Base-by-base conservation (phyloP, 805 yeast genomes). In the Kurtzmaniella fragi region DNA sequence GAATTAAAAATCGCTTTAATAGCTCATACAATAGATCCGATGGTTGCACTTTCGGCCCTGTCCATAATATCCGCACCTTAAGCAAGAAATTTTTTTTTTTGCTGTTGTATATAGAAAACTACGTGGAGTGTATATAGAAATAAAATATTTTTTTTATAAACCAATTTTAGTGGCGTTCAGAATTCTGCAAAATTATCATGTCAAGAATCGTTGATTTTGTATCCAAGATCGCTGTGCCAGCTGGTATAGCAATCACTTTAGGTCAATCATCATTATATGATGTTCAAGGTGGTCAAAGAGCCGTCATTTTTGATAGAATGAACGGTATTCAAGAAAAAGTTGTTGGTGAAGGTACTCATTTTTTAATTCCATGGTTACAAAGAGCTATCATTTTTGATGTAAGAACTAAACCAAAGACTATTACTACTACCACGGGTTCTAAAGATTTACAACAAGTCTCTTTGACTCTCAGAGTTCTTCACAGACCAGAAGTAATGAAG, bases 391-490 rank as follows among this genome's bases (percentile, higher is more conserved):
- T 88, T 13, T 93, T 77, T 61, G 99, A 93, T 61, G 96, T 93
- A 23, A 77, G 97, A 58, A 90, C 96, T n/a, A 84, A 80, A 47
- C 98, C 99, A 28, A 82, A 93, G 64, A 86, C 84, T 50, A 90
- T 93, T 54, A 80, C 95, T 32, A 84, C 98, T 16, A 86, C 89
- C 47, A 93, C 99, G 1, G 99, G 99, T 28, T 88, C 97, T 17
- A 93, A 91, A 66, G 99, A 93, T 67, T 73, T 93, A 64, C 99
- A 93, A 67, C 91, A 84, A 75, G 99, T 93, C 28, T 82, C 95
- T 8, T 71, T 93, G 59, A 93, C 98, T 3, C 73, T 93, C 57
- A 79, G 99, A 56, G 96, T 93, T 33, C 72, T 93, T 50, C 96
- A 88, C 65, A 78, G 98, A 55, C 99, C 99, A 0, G 96, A 89